Evolutionary conservation across 2,329 filamentous ascomycete genomes (phyloP).

Genomic region (Talaromyces sp.): DNA sequence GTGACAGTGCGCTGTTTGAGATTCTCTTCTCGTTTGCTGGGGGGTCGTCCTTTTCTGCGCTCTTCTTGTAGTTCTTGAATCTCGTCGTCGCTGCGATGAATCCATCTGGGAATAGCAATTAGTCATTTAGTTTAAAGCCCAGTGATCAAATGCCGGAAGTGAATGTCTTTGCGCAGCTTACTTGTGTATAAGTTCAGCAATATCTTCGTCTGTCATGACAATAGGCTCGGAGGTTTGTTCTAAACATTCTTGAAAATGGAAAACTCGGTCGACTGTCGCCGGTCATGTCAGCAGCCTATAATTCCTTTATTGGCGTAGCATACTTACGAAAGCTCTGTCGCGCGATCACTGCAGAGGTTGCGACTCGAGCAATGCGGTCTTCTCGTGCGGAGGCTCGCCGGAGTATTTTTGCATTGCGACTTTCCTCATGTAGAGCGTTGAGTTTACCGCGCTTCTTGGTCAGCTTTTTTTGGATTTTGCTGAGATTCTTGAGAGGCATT

Average conservation of each 20-base stretch:
- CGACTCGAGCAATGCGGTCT: constrained; percentile 70
- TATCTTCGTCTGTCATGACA: constrained; percentile 33
- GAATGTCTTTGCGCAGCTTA: constrained; percentile 34
- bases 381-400: constrained; percentile 75
- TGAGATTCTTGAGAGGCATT: constrained; percentile 67
- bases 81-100: constrained; percentile 33
- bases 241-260: constrained; percentile 66
- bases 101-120: constrained; percentile 26
- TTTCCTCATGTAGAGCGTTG: constrained; percentile 77
- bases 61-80: constrained; percentile 49
- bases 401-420: constrained; percentile 75
- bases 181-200: constrained; percentile 54
- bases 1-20: constrained; percentile 64
- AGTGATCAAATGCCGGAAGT: too few relatives aligned
- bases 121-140: background rate
- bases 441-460: constrained; percentile 74
- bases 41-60: constrained; percentile 72
- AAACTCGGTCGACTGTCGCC: constrained; percentile 57
- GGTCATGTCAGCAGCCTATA: constrained; percentile 8
- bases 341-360: constrained; percentile 63
- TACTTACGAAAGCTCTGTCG: constrained; percentile 67
- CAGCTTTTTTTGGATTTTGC: constrained; percentile 85
- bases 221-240: constrained; percentile 29
- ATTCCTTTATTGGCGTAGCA: background rate
- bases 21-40: constrained; percentile 70